Evolutionary conservation across 345 rosid species (phyloP).

Genomic region (Syzygium aromaticum): DNA sequence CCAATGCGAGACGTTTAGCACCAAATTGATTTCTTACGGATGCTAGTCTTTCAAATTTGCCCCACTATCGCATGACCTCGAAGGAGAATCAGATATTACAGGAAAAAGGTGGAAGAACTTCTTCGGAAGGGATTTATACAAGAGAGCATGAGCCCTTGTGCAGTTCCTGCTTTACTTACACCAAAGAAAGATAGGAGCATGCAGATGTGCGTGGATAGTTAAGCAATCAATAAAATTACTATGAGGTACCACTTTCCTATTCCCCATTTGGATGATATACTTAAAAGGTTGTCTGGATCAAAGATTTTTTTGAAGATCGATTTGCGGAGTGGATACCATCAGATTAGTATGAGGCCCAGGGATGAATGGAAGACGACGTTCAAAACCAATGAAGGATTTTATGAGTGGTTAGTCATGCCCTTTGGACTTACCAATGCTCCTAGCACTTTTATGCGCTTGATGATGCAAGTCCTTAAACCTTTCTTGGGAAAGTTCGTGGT

Average conservation of each 20-base stretch:
- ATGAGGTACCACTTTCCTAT: background rate
- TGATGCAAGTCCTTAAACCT: too few relatives aligned
- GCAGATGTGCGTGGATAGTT: background rate
- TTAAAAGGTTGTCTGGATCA: background rate
- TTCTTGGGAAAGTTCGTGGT: too few relatives aligned
- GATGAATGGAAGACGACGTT: background rate
- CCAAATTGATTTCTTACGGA: too few relatives aligned
- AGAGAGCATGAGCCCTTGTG: constrained; percentile 2
- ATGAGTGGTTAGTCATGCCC: too few relatives aligned
- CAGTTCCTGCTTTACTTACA: background rate
- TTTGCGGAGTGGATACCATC: background rate
- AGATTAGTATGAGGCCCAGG: background rate
- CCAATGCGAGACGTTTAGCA: too few relatives aligned
- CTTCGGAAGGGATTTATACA: background rate
- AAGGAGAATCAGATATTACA: background rate
- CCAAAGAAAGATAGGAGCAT: background rate
- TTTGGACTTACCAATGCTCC: background rate
- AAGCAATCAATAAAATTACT: background rate
- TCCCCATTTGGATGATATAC: background rate
- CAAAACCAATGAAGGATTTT: too few relatives aligned
- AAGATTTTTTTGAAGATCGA: background rate
- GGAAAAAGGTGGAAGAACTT: background rate
- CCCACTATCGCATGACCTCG: background rate
- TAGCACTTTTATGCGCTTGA: too few relatives aligned
- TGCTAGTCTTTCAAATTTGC: background rate